Base-by-base conservation (phyloP, 2,329 filamentous ascomycete species). In the Rutstroemia sp. region DNA sequence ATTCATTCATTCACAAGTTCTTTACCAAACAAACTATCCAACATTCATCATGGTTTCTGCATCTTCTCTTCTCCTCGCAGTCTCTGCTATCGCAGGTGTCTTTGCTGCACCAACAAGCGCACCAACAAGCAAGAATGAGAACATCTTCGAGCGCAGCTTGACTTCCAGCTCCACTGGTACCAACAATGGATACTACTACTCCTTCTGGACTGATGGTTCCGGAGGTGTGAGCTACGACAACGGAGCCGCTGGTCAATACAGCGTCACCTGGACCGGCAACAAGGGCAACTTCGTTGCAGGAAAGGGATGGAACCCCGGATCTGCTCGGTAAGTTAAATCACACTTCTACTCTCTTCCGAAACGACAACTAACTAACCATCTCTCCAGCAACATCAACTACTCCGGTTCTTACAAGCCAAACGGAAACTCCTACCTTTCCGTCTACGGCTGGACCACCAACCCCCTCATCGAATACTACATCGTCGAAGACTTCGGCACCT, bases 201-300 rank as follows among this genome's bases (percentile, higher is more conserved):
- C 77, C 10, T 83, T 75, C 73, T 85, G 79, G 79, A 80, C 76
- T 56, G 80, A 83, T 58, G 76, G 77, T 18, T 30, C 41, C 1
- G 74, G 71, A 42, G 66, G 70, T 39, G 77, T 79, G 10, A 77
- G 71, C 38, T 84, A 83, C 71, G 78, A 75, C 66, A 83, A 82
- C 68, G 76, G 73, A 19, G 67, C 69, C 3, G 75, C 68, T 16
- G 79, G 81, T 23, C 66, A 69, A 59, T 82, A 80, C 73, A 74
- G 71, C 61, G 72, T 78, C 6, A 70, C 49, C 5, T 83, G 80
- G 79, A 69, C 70, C 49, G 72, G 69, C 27, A 76, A 74, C 61
- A 50, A 30, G 37, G 62, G 60, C 1, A 74, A 77, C 69, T 76
- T 76, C 60, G 74, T 78, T 16, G 75, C 71, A 49, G 77, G 77